phyloP scores from a whole-genome alignment of 257 asterid genomes.

The Ocimum tenuiflorum region DNA sequence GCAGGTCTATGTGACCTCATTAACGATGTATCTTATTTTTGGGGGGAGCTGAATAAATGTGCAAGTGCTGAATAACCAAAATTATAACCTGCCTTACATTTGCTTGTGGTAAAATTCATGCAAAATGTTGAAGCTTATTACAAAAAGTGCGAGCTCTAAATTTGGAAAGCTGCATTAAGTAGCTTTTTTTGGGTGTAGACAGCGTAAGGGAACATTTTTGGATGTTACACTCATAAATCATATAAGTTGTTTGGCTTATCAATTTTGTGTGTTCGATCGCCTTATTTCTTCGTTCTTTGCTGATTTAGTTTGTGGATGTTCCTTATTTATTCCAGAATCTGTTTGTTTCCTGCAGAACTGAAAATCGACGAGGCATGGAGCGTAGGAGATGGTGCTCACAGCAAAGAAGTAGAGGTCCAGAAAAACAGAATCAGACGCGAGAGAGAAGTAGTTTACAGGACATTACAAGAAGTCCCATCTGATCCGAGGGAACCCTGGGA shows the following conservation, averaged over 20 bases:
- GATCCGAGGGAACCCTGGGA: constrained; percentile 97
- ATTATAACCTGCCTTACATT: no score
- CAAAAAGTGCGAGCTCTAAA: background rate
- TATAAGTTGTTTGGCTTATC: no score
- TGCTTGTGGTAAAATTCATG: no score
- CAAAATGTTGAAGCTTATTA: background rate
- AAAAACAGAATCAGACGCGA: constrained; percentile 70
- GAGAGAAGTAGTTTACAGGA: constrained; percentile 59
- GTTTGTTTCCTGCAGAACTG: constrained; percentile 55
- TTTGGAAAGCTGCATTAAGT: background rate
- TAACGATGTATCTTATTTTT: no score
- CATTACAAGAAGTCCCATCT: constrained; percentile 60
- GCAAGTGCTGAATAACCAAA: no score
- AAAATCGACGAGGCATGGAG: constrained; percentile 44
- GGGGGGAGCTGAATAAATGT: no score
- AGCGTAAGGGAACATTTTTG: background rate
- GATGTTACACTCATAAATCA: background rate
- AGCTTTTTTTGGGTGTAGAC: background rate
- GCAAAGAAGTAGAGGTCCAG: constrained; percentile 93
- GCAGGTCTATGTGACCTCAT: background rate
- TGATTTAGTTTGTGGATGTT: background rate
- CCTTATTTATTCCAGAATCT: constrained; percentile 6
- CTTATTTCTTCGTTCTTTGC: background rate
- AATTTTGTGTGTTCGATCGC: no score
- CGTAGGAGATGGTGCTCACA: constrained; percentile 54